A percentile compares a stretch with the other conserved stretches of the same genome.
Evolutionary conservation across 305 asterid species (phyloP).

Genomic region (Fraxinus albicans): DNA sequence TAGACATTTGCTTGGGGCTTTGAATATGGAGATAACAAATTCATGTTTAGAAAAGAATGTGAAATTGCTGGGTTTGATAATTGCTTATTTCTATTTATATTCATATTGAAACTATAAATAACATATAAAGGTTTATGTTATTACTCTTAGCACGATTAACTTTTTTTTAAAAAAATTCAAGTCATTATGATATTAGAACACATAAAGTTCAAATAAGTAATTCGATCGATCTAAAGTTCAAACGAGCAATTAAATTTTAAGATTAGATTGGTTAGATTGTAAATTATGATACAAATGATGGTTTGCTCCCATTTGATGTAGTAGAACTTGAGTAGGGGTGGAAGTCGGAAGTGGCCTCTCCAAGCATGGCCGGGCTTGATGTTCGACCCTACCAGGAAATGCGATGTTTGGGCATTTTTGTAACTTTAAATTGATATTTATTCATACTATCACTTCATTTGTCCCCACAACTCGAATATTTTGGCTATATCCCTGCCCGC

Average conservation of each 20-base stretch:
- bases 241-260: neutral
- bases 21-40: neutral
- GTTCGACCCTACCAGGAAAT: neutral
- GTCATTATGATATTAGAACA: neutral
- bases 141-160: no score
- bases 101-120: neutral
- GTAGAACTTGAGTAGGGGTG: neutral
- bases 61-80: neutral
- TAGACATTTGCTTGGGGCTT: neutral
- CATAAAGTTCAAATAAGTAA: neutral
- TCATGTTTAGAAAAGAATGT: neutral
- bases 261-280: neutral
- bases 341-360: neutral
- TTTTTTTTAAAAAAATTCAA: no score
- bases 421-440: neutral
- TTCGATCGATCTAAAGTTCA: no score
- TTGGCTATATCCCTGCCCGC: neutral
- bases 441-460: neutral
- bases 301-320: neutral
- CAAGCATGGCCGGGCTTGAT: neutral
- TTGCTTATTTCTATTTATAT: neutral
- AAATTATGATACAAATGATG: neutral
- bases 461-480: neutral
- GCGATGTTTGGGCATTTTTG: neutral
- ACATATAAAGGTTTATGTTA: neutral